phyloP scores from a whole-genome alignment of 2,329 filamentous ascomycete species.

The Chaetomiaceae sp. region DNA sequence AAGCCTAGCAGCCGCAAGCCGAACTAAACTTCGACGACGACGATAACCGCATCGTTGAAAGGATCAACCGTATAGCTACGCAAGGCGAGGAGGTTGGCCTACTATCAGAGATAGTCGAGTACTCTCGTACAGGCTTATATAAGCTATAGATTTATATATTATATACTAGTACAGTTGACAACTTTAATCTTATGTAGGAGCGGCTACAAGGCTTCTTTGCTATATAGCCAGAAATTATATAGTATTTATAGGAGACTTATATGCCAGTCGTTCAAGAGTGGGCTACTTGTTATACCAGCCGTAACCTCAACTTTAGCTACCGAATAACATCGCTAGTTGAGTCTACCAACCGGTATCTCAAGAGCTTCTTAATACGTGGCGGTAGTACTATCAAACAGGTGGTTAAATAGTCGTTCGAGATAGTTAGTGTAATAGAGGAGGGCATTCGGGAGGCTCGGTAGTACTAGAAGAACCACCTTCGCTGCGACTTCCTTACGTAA shows the following conservation, averaged over 20 bases:
- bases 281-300: neutral
- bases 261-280: neutral
- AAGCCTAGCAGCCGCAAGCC: neutral
- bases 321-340: conserved; percentile 1
- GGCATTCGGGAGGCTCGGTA: neutral
- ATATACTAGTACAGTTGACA: neutral
- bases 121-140: neutral
- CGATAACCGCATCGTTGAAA: neutral
- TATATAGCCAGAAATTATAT: neutral
- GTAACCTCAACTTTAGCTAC: neutral
- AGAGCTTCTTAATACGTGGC: neutral
- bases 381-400: neutral
- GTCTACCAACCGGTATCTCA: neutral
- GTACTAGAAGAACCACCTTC: neutral
- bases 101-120: neutral
- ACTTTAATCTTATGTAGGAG: neutral
- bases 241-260: neutral
- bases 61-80: neutral
- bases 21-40: neutral
- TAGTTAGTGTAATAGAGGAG: neutral
- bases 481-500: neutral
- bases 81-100: neutral
- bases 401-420: neutral
- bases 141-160: neutral
- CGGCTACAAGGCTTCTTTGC: neutral